Conservation (phyloP, 441 rosid genomes). For the Brassica hybrid region DNA sequence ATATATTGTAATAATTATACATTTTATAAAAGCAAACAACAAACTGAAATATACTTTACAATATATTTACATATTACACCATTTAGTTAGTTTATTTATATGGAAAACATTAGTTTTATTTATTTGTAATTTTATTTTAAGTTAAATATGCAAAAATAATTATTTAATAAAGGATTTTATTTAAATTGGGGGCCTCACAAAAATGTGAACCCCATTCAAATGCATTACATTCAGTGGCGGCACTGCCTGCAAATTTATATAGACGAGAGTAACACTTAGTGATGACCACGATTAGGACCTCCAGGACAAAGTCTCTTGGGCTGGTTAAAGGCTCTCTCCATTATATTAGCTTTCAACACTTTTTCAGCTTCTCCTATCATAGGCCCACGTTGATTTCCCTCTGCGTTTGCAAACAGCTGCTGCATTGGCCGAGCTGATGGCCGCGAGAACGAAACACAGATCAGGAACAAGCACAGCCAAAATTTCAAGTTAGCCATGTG, state of each 20-base stretch:
- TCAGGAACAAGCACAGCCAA: conserved; percentile 40
- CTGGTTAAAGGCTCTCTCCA: conserved; percentile 44
- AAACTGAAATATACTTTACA: too few relatives aligned
- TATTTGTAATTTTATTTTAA: too few relatives aligned
- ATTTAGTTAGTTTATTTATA: too few relatives aligned
- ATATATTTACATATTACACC: too few relatives aligned
- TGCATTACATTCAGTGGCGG: too few relatives aligned
- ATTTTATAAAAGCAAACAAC: too few relatives aligned
- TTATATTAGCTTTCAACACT: conserved; percentile 52
- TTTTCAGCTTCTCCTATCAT: conserved; percentile 51
- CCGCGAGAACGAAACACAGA: conserved; percentile 45
- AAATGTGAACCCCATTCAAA: too few relatives aligned
- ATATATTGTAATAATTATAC: too few relatives aligned
- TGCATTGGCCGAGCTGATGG: conserved; percentile 44
- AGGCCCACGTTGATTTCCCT: conserved; percentile 27
- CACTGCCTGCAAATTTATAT: neutral
- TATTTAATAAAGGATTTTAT: too few relatives aligned
- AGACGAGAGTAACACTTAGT: conserved; percentile 34
- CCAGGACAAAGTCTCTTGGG: conserved; percentile 58
- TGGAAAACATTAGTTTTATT: too few relatives aligned
- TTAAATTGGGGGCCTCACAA: too few relatives aligned
- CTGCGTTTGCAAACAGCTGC: conserved; percentile 11
- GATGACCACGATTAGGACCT: conserved; percentile 46
- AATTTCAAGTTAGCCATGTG: conserved; percentile 43
- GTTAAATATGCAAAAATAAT: too few relatives aligned